Conservation (phyloP, 2,329 filamentous ascomycete genomes). For the Xylariaceae sp. region DNA sequence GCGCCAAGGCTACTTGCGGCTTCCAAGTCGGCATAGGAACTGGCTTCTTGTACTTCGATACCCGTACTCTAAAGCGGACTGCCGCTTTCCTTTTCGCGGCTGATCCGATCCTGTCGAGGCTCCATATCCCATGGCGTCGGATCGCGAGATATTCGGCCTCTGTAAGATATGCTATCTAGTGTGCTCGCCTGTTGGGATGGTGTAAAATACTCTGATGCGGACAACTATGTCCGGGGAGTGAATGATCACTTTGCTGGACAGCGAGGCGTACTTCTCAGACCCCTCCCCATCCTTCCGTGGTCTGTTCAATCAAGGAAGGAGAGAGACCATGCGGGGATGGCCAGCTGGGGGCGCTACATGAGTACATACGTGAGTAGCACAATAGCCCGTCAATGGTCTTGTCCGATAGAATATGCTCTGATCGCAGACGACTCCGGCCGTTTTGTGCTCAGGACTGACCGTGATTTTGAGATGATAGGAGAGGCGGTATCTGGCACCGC, state of each 20-base stretch:
- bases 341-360: slow-evolving; percentile 10
- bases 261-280: slow-evolving; percentile 1
- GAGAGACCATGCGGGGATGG: slow-evolving; percentile 7
- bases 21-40: slow-evolving; percentile 36
- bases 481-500: too few relatives aligned
- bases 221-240: not conserved
- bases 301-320: slow-evolving; percentile 16
- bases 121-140: slow-evolving; percentile 32
- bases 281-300: slow-evolving; percentile 10
- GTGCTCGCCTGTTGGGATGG: slow-evolving; percentile 10
- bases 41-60: slow-evolving; percentile 28
- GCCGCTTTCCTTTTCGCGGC: slow-evolving; percentile 33
- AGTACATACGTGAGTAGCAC: slow-evolving; percentile 7
- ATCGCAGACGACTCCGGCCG: too few relatives aligned
- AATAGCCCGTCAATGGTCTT: not conserved
- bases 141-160: slow-evolving; percentile 9
- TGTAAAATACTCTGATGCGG: slow-evolving; percentile 1
- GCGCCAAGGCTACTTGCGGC: slow-evolving; percentile 31
- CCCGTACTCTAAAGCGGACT: slow-evolving; percentile 26
- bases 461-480: too few relatives aligned
- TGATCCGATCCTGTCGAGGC: slow-evolving; percentile 32
- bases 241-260: too few relatives aligned
- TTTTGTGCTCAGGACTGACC: too few relatives aligned
- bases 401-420: too few relatives aligned
- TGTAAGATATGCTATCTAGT: slow-evolving; percentile 15